Base-by-base conservation (phyloP, 495 filamentous ascomycete species). In the Penicillium crystallinum region DNA sequence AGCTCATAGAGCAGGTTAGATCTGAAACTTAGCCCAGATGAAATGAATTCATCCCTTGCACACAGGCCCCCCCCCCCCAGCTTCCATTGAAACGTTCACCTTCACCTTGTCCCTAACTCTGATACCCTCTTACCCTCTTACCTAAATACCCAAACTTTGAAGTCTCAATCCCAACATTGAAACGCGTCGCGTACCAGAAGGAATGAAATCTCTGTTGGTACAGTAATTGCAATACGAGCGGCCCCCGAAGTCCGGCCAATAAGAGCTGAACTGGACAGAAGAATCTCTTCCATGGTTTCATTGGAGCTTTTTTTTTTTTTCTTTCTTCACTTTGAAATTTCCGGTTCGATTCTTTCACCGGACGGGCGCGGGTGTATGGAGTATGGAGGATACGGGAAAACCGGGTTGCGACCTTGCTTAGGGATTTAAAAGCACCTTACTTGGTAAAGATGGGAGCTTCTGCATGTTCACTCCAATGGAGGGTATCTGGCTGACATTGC, bases 201-300 rank as follows among this genome's bases (percentile, higher is more conserved):
- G 29, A 4, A 31, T 35, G 45, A 55, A 55, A 52, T 53, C 49
- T 56, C 40, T 45, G 54, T 35, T 35, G 33, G 50, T 49, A 47
- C 34, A 35, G 49, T 52, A 53, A 53, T 54, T 54, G 14, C 21
- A 54, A 54, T 54, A 54, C 51, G 41, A 54, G 35, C 43, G 51
- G 43, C 51, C 49, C 49, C 42, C 19, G 25, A 33, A 34, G 18
- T 18, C 55, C 47, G 43, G 23, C 64, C 62, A 67, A 65, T 67
- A 42, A 52, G 44, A 37, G 22, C 21, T 15, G 14, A 27, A 46
- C 29, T 25, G 11, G 6, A 21, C 25, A 29, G 12, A 18, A 30
- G 19, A 15, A 25, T 27, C 25, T 39, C n/a, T 62, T 46, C 57
- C 65, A 65, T 63, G 59, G 62, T 60, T 63, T 52, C 49, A 36